A percentile compares a stretch with the other conserved stretches of the same genome.
Evolutionary conservation across 495 filamentous ascomycete species (phyloP).

Genomic region (Xylaria palmicola): DNA sequence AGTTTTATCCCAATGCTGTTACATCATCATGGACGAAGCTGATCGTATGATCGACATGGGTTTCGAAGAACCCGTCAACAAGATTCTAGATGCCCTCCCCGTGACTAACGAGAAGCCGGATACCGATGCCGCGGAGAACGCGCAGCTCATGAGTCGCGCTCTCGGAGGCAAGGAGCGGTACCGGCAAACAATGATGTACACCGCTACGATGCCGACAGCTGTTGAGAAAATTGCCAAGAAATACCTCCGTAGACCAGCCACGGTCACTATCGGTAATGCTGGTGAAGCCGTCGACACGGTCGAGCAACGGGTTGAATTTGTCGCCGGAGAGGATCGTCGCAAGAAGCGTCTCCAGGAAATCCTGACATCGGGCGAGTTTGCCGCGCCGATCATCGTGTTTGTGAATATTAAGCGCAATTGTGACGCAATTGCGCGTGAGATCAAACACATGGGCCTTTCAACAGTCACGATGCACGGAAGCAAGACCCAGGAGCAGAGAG

Average conservation of each 20-base stretch:
- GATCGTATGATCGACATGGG: slow-evolving; percentile 99
- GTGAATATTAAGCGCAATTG: slow-evolving; percentile 99
- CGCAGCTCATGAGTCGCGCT: slow-evolving; percentile 77
- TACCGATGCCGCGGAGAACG: slow-evolving; percentile 88
- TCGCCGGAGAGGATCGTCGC: slow-evolving; percentile 89
- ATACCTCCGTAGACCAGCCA: slow-evolving; percentile 90
- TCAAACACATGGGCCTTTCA: slow-evolving; percentile 91
- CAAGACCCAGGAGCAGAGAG: slow-evolving; percentile 97
- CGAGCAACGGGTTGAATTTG: slow-evolving; percentile 93
- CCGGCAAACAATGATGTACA: slow-evolving; percentile 99
- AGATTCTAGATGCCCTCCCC: slow-evolving; percentile 96
- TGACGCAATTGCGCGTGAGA: slow-evolving; percentile 91
- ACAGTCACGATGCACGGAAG: slow-evolving; percentile 89
- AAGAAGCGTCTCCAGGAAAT: slow-evolving; percentile 97
- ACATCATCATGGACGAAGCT: slow-evolving; percentile 96
- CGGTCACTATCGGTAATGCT: slow-evolving; percentile 90
- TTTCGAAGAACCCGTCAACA: slow-evolving; percentile 97
- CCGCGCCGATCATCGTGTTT: slow-evolving; percentile 95
- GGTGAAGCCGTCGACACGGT: slow-evolving; percentile 99
- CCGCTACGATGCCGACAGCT: slow-evolving; percentile 91
- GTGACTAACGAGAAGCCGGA: slow-evolving; percentile 96
- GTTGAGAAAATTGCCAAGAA: slow-evolving; percentile 96
- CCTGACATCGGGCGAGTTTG: slow-evolving; percentile 79
- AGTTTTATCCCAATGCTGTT: slow-evolving; percentile 93
- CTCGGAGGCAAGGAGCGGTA: slow-evolving; percentile 84